These are phyloP conservation scores for Adansonia rubrostipa DNA, from an alignment of 441 rosid species.

Conservation along the genomic window DNA sequence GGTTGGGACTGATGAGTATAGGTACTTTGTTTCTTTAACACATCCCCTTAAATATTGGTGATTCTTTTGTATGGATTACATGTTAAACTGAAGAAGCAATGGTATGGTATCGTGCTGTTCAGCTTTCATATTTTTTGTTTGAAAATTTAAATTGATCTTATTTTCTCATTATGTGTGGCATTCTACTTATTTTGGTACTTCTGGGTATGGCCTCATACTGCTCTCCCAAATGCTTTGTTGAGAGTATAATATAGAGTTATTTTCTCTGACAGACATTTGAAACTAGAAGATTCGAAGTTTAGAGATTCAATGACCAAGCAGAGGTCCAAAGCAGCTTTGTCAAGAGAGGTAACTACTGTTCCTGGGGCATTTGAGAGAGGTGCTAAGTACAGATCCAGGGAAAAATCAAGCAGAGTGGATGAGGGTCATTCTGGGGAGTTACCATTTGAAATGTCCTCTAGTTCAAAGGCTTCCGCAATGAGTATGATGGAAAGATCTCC, in stretches of 20 bases:
- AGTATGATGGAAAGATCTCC: slow-evolving; percentile 79
- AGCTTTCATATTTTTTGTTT: not conserved
- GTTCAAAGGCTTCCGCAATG: slow-evolving; percentile 82
- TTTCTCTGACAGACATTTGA: slow-evolving; percentile 56
- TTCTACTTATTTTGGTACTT: not conserved
- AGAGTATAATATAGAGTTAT: slow-evolving; percentile 18
- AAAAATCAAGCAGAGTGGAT: slow-evolving; percentile 61
- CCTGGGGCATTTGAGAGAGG: slow-evolving; percentile 68
- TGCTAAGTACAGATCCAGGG: slow-evolving; percentile 64
- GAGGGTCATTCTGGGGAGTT: slow-evolving; percentile 72
- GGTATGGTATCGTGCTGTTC: not conserved
- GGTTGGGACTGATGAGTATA: slow-evolving; percentile 69
- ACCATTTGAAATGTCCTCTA: slow-evolving; percentile 66
- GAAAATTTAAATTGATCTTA: not conserved
- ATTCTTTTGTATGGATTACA: slow-evolving; percentile 14
- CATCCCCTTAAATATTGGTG: slow-evolving; percentile 13
- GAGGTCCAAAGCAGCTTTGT: slow-evolving; percentile 59
- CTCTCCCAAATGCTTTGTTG: slow-evolving; percentile 12
- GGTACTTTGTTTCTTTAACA: slow-evolving; percentile 47
- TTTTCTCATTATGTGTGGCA: not conserved
- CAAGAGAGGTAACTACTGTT: slow-evolving; percentile 57
- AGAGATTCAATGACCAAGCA: slow-evolving; percentile 54
- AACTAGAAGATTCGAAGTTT: slow-evolving; percentile 56
- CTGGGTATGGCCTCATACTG: not conserved
- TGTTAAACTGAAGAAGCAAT: not conserved